Conservation (phyloP, 768 basidiomycete genomes). For the Rhizopogon sp. region DNA sequence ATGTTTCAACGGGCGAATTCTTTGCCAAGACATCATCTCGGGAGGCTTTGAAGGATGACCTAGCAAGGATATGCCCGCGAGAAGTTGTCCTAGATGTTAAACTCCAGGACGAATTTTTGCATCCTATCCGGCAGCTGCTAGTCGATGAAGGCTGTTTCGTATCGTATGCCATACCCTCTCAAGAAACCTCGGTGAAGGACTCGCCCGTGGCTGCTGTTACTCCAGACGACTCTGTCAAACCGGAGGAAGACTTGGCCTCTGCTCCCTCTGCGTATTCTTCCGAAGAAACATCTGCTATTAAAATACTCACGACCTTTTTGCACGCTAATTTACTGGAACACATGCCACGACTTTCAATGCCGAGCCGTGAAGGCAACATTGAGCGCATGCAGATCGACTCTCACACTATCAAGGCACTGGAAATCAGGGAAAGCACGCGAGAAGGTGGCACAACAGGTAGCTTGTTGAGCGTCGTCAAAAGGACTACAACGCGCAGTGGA, state of each 20-base stretch:
- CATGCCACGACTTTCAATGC: slow-evolving; percentile 60
- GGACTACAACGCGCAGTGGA: slow-evolving; percentile 75
- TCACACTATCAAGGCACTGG: slow-evolving; percentile 84
- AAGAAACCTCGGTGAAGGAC: not conserved
- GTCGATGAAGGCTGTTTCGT: slow-evolving; percentile 51
- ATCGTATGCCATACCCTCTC: slow-evolving; percentile 36
- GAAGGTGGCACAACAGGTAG: slow-evolving; percentile 75
- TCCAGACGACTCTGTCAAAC: slow-evolving; percentile 18
- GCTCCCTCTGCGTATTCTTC: slow-evolving; percentile 20
- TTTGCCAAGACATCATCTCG: slow-evolving; percentile 60
- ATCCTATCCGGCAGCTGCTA: slow-evolving; percentile 46
- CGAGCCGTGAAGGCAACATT: slow-evolving; percentile 48
- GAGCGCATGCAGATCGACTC: slow-evolving; percentile 86
- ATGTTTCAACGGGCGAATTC: slow-evolving; percentile 93
- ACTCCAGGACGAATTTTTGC: slow-evolving; percentile 29
- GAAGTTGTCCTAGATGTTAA: slow-evolving; percentile 68
- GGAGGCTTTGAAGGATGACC: slow-evolving; percentile 68
- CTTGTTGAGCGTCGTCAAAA: slow-evolving; percentile 67
- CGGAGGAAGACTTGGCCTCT: slow-evolving; percentile 1
- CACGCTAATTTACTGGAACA: slow-evolving; percentile 67
- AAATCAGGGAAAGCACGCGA: slow-evolving; percentile 69
- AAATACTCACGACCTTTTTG: slow-evolving; percentile 61
- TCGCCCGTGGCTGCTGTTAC: not conserved
- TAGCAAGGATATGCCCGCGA: slow-evolving; percentile 74
- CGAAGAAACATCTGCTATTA: slow-evolving; percentile 52